Evolutionary conservation across 2,329 filamentous ascomycete genomes (phyloP), one percentile per base, ranked within the genome.

Genomic region (Alternaria conjuncta): DNA sequence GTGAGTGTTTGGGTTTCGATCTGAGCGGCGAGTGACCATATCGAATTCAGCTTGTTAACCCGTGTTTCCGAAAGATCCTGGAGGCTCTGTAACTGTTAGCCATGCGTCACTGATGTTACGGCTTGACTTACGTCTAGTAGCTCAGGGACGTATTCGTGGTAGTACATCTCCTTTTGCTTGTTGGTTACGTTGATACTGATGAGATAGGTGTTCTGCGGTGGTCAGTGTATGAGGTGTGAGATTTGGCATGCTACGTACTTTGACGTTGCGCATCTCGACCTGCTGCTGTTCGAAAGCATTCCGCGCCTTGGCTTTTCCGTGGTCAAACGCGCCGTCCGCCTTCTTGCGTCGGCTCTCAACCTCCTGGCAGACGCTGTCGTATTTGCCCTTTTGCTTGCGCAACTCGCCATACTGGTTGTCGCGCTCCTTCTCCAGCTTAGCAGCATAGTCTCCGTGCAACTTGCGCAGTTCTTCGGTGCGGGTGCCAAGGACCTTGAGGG

Each of bases 151-250:
- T 98, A 98, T 80, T 97, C 94, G 78, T 98, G 91, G 77, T 97
- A 99, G 83, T 98, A 98, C 77, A 91, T 93, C 78, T 97, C 94
- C 83, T 98, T 99, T 76, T 97, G 90, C 83, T 96, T 97, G 82
- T 99, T 99, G 32, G 94, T 96, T 62, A 98, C 93, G 77, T 97
- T 97, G 83, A 99, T 97, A 65, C 89, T 88, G 75, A 99, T 97
- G 65, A 99, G 84, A 77, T 99, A 99, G n/a, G 92, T 94, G 79
- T 99, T 99, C 85, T 88, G 69, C 13, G 18, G 6, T 47, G 47
- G 78, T 81, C 57, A 77, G 71, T 63, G 23, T 63, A 30, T 32
- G 28, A n/a, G n/a, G 13, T 18, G 4, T 53, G 21, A 28, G 11
- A 32, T 55, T 15, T 20, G 6, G 9, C 11, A 58, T 57, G 43